Percentiles rank a stretch among this genome's conserved stretches.
phyloP scores from a whole-genome alignment of 768 basidiomycete species.

The Amanita rimosa region DNA sequence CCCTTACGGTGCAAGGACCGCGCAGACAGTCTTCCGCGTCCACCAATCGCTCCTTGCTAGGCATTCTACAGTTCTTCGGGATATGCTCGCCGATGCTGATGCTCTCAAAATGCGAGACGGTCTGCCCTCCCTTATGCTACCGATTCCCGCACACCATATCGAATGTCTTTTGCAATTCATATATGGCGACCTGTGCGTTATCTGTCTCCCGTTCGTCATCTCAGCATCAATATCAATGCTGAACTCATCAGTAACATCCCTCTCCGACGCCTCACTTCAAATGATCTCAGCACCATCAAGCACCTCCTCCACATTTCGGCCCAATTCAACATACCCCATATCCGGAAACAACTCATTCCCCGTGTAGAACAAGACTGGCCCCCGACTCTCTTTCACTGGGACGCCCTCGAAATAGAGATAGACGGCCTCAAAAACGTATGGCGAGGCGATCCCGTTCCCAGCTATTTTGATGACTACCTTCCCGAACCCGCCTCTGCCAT shows the following conservation, averaged over 20 bases:
- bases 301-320: neutral
- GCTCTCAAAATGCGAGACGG: neutral
- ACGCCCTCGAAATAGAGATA: neutral
- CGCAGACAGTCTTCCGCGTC: neutral
- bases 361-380: neutral
- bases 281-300: neutral
- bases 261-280: neutral
- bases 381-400: neutral
- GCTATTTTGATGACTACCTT: neutral
- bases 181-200: neutral
- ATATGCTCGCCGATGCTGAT: neutral
- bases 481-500: conserved; percentile 8
- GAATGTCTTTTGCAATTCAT: neutral
- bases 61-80: neutral
- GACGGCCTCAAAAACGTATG: neutral
- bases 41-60: neutral
- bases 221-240: neutral
- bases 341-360: neutral
- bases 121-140: neutral
- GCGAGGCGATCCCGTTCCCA: neutral
- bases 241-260: neutral
- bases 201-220: neutral
- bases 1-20: neutral
- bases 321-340: neutral
- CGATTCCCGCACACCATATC: neutral